Base-by-base conservation (phyloP, 495 filamentous ascomycete genomes). In the Podospora pseudopauciseta region DNA sequence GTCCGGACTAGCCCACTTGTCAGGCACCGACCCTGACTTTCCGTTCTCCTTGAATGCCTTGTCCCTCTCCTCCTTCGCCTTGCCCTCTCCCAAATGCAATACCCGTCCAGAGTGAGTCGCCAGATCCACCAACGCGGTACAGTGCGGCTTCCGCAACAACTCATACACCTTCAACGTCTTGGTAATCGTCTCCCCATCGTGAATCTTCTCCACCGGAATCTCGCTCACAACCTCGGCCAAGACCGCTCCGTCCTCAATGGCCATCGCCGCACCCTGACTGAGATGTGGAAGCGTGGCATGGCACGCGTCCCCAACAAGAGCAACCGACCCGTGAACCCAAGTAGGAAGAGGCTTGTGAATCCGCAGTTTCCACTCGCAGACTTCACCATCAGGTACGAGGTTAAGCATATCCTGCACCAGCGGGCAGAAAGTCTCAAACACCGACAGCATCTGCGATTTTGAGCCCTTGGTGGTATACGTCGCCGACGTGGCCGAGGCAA, bases 181-280 rank as follows among this genome's bases (percentile, higher is more conserved):
- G 72, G 87, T 83, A 62, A 95, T 82, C 5, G 83, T 81, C 49
- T 84, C 83, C 0, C 87, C 80, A 5, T 79, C 80, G 4, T 80
- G 76, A 20, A 67, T 44, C 64, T 83, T 81, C 67, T 73, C 75
- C 57, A 67, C 68, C 2, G 87, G 86, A 4, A 90, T 78, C 58
- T 78, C 74, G 59, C 83, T 78, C 9, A 94, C 85, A 39, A 86
- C 86, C 44, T 88, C 86, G n/a, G 85, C 88, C 9, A 94, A 76
- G 26, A 91, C 90, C 26, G 87, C 90, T 18, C 86, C 89, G 73
- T 94, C 90, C 79, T 95, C 92, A 65, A 94, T 90, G 30, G 90
- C 91, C 82, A 92, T 90, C n/a, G 91, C 91, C 30, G 90, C 91
- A n/a, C 91, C 91, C 81, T 94, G 91, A 34, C 85, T 86, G 16